Conservation (phyloP, 805 yeast species). For the Phaffomyces opuntiae region DNA sequence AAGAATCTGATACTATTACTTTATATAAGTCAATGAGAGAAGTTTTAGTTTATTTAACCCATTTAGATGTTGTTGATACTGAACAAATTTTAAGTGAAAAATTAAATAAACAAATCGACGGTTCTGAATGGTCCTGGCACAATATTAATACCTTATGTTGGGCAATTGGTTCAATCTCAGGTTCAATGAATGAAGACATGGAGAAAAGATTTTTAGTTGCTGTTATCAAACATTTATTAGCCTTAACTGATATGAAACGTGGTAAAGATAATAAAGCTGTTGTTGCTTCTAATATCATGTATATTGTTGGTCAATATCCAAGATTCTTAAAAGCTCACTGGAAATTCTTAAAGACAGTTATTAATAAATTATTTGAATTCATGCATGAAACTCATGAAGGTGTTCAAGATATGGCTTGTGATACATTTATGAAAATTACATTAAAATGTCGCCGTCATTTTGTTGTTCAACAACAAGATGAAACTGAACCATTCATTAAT, state of each 20-base stretch:
- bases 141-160: slow-evolving; percentile 95
- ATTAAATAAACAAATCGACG: slow-evolving; percentile 88
- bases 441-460: slow-evolving; percentile 93
- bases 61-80: slow-evolving; percentile 89
- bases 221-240: slow-evolving; percentile 86
- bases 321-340: slow-evolving; percentile 96
- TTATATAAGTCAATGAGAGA: slow-evolving; percentile 94
- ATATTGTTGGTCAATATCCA: slow-evolving; percentile 98
- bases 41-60: slow-evolving; percentile 90
- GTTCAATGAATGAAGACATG: slow-evolving; percentile 97
- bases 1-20: slow-evolving; percentile 95
- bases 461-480: slow-evolving; percentile 79
- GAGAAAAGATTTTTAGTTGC: slow-evolving; percentile 91
- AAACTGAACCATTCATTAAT: slow-evolving; percentile 83
- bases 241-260: slow-evolving; percentile 90
- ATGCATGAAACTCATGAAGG: slow-evolving; percentile 99
- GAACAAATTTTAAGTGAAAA: slow-evolving; percentile 91
- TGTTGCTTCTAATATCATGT: slow-evolving; percentile 99
- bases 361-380: slow-evolving; percentile 90
- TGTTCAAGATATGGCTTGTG: slow-evolving; percentile 99
- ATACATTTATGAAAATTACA: slow-evolving; percentile 93
- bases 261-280: slow-evolving; percentile 99
- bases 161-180: slow-evolving; percentile 99
- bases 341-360: slow-evolving; percentile 94
- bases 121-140: slow-evolving; percentile 98